Evolutionary conservation across 2,329 filamentous ascomycete species (phyloP), one percentile per base, ranked within the genome.

Genomic region (Leptoxyphium fumago): DNA sequence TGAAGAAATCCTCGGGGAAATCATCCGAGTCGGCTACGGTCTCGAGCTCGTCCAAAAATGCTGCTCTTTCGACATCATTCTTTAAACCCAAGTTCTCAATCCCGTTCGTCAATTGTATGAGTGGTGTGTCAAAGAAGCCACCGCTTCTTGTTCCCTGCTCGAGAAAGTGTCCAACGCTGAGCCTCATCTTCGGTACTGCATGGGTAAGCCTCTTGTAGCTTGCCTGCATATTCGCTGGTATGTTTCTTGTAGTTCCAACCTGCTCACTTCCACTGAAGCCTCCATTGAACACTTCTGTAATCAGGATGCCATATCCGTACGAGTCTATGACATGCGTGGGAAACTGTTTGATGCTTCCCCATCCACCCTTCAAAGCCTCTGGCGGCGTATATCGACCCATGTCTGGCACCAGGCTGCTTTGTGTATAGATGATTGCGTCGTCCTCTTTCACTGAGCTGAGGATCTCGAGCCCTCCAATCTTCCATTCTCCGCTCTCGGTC

Each of bases 401-500:
- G 57, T 95, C 88, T 4, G 89, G 89, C 5, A 94, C 75, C 13
- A 94, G 67, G 55, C 84, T 87, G 47, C 88, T 89, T 58, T 88
- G 93, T 42, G 77, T 91, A 59, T 93, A 95, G 57, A 98, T 88
- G 40, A 94, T 72, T 9, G 88, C 86, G 54, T 96, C 86, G 48
- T 96, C 88, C 45, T 96, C 91, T 57, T 95, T 96, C 66, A 96
- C 80, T 32, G 83, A 95, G 65, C 88, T 96, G 46, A 96, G 64
- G 5, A 94, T 75, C 52, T 98, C 91, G 53, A 98, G 94, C 1
- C 91, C 91, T 15, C 83, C 88, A 2, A 98, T 69, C 59, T 93
- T 96, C 91, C 91, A 98, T 65, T 98, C 91, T 46, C 91, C 91
- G 58, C 91, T 95, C 60, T 96, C 89, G 48, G 86, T 87, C 3